Percentiles rank a stretch among this genome's conserved stretches.
These are phyloP conservation scores for Plasmodium malariae DNA, from an alignment of 169 alveolate genomes.

Conservation along the genomic window DNA sequence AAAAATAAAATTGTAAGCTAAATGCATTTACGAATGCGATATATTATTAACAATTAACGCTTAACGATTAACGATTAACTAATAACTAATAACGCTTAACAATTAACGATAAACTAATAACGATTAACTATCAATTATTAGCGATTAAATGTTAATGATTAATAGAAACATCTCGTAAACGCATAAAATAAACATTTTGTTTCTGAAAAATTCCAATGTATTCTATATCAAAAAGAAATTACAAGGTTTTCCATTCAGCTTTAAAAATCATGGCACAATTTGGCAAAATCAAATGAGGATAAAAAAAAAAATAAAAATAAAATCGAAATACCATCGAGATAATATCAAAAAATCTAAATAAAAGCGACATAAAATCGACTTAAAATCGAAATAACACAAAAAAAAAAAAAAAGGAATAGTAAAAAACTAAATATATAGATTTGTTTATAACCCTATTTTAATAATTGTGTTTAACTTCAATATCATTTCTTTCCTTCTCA, in stretches of 20 bases:
- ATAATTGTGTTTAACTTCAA: constrained; percentile 1
- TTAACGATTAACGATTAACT: too few relatives aligned
- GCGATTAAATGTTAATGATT: too few relatives aligned
- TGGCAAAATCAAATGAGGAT: not conserved
- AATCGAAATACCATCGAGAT: not conserved
- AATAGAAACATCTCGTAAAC: too few relatives aligned
- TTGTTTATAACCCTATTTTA: constrained; percentile 10
- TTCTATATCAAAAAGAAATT: too few relatives aligned
- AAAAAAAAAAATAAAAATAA: too few relatives aligned
- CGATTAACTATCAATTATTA: too few relatives aligned
- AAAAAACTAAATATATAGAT: constrained; percentile 27
- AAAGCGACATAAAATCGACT: not conserved
- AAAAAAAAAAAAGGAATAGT: not conserved
- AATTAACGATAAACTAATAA: too few relatives aligned
- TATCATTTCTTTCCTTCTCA: not conserved
- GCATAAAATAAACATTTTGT: too few relatives aligned
- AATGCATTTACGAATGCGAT: too few relatives aligned
- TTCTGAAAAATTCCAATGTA: not conserved
- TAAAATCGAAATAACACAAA: not conserved
- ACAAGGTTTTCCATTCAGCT: not conserved
- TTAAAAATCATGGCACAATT: not conserved
- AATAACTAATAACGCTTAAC: too few relatives aligned
- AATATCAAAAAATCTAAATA: not conserved
- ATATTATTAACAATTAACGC: too few relatives aligned
- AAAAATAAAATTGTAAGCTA: too few relatives aligned